A percentile compares a stretch with the other conserved stretches of the same genome.
Evolutionary conservation across 2,329 filamentous ascomycete genomes (phyloP).

Genomic region (Aspergillus sp.): DNA sequence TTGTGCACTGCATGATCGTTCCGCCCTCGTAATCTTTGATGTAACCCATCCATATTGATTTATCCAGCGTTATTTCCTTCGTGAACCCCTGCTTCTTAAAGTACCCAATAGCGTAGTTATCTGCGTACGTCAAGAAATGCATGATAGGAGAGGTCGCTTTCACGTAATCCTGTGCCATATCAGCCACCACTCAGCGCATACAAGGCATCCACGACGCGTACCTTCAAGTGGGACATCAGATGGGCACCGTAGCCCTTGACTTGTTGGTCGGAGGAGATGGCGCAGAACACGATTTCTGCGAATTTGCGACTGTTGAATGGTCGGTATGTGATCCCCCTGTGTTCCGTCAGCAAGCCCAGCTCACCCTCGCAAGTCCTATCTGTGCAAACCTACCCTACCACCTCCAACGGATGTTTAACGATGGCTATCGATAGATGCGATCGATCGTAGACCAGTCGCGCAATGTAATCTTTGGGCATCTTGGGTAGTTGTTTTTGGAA

Average conservation of each 20-base stretch:
- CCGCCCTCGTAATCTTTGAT: constrained; percentile 99
- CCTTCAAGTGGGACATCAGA: constrained; percentile 95
- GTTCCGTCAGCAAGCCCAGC: constrained; percentile 14
- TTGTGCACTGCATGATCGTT: constrained; percentile 98
- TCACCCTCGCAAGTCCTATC: not conserved
- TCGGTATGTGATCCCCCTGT: constrained; percentile 89
- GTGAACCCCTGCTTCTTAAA: constrained; percentile 99
- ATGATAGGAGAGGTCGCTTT: constrained; percentile 95
- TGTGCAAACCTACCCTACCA: constrained; percentile 59
- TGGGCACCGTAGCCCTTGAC: constrained; percentile 98
- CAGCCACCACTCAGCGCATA: constrained; percentile 4
- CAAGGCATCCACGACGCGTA: constrained; percentile 16
- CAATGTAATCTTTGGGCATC: constrained; percentile 99
- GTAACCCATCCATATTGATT: constrained; percentile 95
- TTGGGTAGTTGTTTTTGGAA: constrained; percentile 98
- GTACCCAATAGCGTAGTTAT: constrained; percentile 98
- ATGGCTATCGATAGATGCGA: constrained; percentile 96
- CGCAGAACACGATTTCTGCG: constrained; percentile 98
- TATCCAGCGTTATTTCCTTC: constrained; percentile 92
- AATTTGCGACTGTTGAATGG: constrained; percentile 90
- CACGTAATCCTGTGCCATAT: constrained; percentile 68
- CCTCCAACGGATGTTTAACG: constrained; percentile 91
- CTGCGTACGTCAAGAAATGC: constrained; percentile 98
- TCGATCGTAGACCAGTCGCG: constrained; percentile 92
- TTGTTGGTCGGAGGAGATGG: constrained; percentile 95